Base-by-base conservation (phyloP, 78 protist species). In the Dictyostelium discoideum region DNA sequence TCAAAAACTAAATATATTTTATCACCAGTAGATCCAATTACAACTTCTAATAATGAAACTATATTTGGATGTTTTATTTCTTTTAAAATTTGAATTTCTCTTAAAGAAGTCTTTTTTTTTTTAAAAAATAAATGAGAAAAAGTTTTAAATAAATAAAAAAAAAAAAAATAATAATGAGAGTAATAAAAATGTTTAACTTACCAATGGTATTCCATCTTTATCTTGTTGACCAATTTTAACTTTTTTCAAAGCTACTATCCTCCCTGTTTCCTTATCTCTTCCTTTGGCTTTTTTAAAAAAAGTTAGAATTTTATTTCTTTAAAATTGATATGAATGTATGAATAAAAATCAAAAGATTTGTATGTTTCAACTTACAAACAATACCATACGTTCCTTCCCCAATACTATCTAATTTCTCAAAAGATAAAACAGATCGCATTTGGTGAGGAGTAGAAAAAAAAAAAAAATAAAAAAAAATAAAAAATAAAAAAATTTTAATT, bases 1-100 rank as follows among this genome's bases (percentile, higher is more conserved):
- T 99, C 99, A 83, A 99, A 99, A 24, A 99, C 99, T 18, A 99
- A 85, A n/a, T 97, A 96, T 22, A 99, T 97, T 97, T 96, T 98
- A 80, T 93, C 50, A 96, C 46, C 39, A 46, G 72, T 67, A 9
- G 87, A 84, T 20, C 90, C 84, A 73, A 42, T 69, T 5, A 80
- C 72, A 22, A 82, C 87, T 50, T 77, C 95, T 8, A 76, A 14
- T 44, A 72, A n/a, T 20, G 65, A 14, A 74, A 99, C 99, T 26
- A 99, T 93, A 93, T 99, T 99, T 6, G 94, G 97, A 83, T 99
- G 99, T 37, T 96, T 80, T 6, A 99, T 96, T 79, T 99, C 99
- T 93, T 97, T 98, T 32, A 99, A 93, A 9, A 99, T 82, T 26
- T 99, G 93, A 29, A 99, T 98, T 87, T 99, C 99, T 3, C 99